A percentile compares a stretch with the other conserved stretches of the same genome.
These are phyloP conservation scores for Colletotrichum limetticola DNA, from an alignment of 2,329 filamentous ascomycete species.

Conservation along the genomic window DNA sequence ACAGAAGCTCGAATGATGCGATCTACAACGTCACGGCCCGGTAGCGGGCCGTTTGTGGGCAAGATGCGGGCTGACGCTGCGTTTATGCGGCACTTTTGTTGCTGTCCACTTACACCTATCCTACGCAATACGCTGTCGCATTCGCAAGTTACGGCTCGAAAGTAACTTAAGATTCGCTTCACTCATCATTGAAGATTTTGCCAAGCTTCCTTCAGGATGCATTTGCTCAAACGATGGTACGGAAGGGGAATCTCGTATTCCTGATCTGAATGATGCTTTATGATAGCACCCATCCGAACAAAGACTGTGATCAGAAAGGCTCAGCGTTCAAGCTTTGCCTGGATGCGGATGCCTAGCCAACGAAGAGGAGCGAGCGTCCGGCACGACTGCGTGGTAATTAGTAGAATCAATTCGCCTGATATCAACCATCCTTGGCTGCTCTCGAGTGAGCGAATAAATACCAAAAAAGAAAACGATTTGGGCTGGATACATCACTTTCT, in stretches of 20 bases:
- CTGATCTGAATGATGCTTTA: background rate
- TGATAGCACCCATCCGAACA: background rate
- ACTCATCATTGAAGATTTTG: background rate
- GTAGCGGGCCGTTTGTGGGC: background rate
- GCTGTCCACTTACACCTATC: background rate
- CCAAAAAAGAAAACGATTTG: no score
- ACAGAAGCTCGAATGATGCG: background rate
- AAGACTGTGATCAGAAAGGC: background rate
- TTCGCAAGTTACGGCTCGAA: background rate
- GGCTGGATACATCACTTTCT: background rate
- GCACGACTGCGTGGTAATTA: background rate
- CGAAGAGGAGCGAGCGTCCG: no score
- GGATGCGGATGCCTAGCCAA: no score
- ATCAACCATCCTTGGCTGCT: no score
- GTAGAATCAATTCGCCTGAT: background rate
- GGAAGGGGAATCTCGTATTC: background rate
- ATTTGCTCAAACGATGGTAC: background rate
- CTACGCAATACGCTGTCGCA: background rate
- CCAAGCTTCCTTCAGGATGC: background rate
- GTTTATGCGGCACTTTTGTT: constrained; percentile 18
- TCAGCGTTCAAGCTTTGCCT: background rate
- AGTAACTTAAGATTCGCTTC: background rate
- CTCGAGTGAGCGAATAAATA: background rate
- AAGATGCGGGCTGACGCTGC: background rate
- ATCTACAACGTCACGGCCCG: constrained; percentile 7